Evolutionary conservation across 208 protist genomes (phyloP).

Genomic region (Tritrichomonas foetus): DNA sequence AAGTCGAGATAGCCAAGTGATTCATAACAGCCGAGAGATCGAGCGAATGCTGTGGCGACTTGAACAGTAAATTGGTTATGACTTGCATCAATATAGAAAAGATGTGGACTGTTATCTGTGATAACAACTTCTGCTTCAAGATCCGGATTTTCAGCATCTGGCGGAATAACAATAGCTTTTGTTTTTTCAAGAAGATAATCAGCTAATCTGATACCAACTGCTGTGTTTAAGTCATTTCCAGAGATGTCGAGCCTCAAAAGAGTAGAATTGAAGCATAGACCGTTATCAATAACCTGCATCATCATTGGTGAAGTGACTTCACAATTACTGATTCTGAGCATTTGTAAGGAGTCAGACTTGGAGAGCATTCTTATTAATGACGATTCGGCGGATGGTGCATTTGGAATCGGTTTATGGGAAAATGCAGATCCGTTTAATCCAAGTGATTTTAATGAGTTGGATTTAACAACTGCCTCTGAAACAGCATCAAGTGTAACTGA

Average conservation of each 20-base stretch:
- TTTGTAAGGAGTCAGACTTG: background rate
- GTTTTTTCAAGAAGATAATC: background rate
- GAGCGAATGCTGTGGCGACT: background rate
- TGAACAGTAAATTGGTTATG: background rate
- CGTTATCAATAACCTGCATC: background rate
- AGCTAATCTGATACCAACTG: background rate
- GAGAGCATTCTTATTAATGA: background rate
- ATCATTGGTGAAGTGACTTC: background rate
- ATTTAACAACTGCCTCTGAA: slow-evolving; percentile 18
- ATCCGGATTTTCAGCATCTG: background rate
- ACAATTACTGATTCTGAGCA: background rate
- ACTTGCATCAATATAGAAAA: slow-evolving; percentile 21
- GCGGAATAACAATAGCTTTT: background rate
- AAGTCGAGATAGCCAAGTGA: background rate
- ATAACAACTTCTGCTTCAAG: background rate
- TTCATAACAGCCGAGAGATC: background rate
- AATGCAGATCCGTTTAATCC: background rate
- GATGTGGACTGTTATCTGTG: background rate
- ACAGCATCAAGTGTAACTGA: background rate
- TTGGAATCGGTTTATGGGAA: background rate
- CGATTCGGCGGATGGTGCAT: background rate
- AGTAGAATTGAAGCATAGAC: background rate
- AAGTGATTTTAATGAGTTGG: background rate
- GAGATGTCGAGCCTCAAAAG: background rate
- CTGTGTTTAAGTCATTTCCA: background rate